Evolutionary conservation across 192 early-diverging fungal genomes (phyloP), one percentile per base, ranked within the genome.

Genomic region (Podila clonocystis): DNA sequence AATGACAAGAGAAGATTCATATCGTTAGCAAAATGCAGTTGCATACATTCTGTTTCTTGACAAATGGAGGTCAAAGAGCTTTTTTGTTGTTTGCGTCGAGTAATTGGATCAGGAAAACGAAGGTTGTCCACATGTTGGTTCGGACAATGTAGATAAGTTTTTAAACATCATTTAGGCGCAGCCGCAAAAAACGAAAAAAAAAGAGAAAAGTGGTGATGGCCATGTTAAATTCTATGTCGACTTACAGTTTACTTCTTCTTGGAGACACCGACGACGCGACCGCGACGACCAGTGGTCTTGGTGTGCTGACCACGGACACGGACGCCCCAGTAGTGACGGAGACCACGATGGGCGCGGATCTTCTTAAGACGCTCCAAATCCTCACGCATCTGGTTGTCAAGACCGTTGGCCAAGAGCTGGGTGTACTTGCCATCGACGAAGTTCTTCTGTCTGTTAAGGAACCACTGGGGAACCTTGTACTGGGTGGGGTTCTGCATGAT

Each of bases 281-380:
- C 97, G 72, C 94, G 91, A 82, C 97, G 94, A 86, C 97, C 97
- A 63, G 97, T 98, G 87, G 97, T 99, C 91, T 99, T 99, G 89
- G 97, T 98, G 92, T 99, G 97, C 88, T 99, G 97, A 90, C 97
- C 97, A 91, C 97, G 94, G 80, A 99, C 97, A 91, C 96, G 95
- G 86, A 99, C 86, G 88, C 96, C 96, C 93, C 94, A 96, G 88
- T 90, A 93, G 93, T 99, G 97, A 92, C 97, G 96, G 84, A 99
- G 90, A 95, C 97, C 97, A 91, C 97, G 95, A 93, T 99, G 97
- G 63, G 90, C 88, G 82, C 97, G 94, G 89, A 99, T 98, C 95
- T 99, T 99, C 95, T 98, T 99, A 84, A 99, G 88, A 72, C 96
- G 93, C 89, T 99, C 97, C 66, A 99, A 89, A 84, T 99, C 97